Base-by-base conservation (phyloP, 768 basidiomycete genomes). In the Lactifluus pinguis region DNA sequence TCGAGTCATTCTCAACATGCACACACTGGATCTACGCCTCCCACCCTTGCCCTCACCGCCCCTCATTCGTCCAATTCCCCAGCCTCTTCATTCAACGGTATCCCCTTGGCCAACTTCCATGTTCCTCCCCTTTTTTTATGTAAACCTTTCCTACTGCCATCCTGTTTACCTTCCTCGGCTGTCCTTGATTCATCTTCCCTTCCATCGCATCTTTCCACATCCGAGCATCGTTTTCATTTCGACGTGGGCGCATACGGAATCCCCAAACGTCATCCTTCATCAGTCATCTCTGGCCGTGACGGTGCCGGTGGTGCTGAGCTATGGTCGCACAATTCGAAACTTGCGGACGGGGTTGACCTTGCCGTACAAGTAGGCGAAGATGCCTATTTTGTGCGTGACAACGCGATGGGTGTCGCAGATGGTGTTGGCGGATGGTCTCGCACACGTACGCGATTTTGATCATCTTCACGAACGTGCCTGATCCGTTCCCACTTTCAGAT, bases 381-480 rank as follows among this genome's bases (percentile, higher is more conserved):
- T 68, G 90, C 93, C 5, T 95, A 93, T 69, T 92, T 92, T 63
- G 74, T 91, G 6, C 76, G 82, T 6, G 81, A 85, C 59, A 89
- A 93, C 69, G 89, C 92, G 6, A 86, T 98, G 78, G 95, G 95
- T 17, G 87, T 98, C 9, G 92, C 94, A 4, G 95, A 98, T 69
- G 95, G 95, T 34, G 95, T 98, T 0, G 95, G 95, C 0, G 94
- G 94, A 0, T 97, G 93, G 94, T 80, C 85, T 60, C 72, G 70
- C 38, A 65, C 68, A 58, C 71, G 76, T 77, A 66, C 19, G 73
- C 67, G 11, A 58, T 62, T 32, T 30, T 38, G 54, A 8, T 61
- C 53, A 45, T 53, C 55, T 36, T 53, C 47, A 25, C 36, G 2
- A 34, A 7, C 38, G 29, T 4, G 41, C 51, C 14, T 8, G 50